A percentile compares a stretch with the other conserved stretches of the same genome.
Evolutionary conservation across 768 basidiomycete genomes (phyloP).

Genomic region (Mycena chlorophos): DNA sequence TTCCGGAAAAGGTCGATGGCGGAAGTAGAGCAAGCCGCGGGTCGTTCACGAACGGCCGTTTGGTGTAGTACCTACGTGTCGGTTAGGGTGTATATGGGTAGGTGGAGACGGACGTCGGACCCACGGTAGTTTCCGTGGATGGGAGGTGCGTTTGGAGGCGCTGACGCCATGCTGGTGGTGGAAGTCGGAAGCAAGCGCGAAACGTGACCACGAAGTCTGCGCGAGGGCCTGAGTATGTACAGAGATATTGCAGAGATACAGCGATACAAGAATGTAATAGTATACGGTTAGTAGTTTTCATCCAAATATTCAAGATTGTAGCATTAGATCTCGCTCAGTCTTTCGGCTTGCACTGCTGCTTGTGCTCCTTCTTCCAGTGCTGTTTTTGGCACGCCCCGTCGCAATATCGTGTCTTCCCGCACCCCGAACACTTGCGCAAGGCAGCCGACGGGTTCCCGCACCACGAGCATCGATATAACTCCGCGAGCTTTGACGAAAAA

Average conservation of each 20-base stretch:
- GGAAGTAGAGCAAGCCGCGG: slow-evolving; percentile 67
- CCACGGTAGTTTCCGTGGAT: slow-evolving; percentile 76
- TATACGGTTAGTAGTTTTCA: not conserved
- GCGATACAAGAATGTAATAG: no score
- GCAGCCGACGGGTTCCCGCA: slow-evolving; percentile 64
- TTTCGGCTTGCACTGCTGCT: slow-evolving; percentile 13
- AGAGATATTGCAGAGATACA: no score
- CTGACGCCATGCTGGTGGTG: slow-evolving; percentile 5
- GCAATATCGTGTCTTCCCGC: slow-evolving; percentile 44
- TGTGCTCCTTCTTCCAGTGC: slow-evolving; percentile 37
- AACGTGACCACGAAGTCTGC: not conserved
- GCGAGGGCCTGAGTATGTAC: no score
- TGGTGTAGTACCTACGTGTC: slow-evolving; percentile 67
- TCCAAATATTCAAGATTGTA: no score
- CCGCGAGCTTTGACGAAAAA: slow-evolving; percentile 39
- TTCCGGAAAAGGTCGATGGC: slow-evolving; percentile 47
- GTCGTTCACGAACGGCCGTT: slow-evolving; percentile 61
- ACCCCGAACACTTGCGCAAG: slow-evolving; percentile 52
- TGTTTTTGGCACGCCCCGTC: slow-evolving; percentile 37
- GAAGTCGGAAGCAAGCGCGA: not conserved
- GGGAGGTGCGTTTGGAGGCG: slow-evolving; percentile 35
- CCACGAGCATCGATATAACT: slow-evolving; percentile 62
- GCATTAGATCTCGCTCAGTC: not conserved
- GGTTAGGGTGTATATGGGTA: slow-evolving; percentile 4
- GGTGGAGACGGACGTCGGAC: slow-evolving; percentile 35